Conservation (phyloP, 73 alveolate species). For the Paramecium pentaurelia region DNA sequence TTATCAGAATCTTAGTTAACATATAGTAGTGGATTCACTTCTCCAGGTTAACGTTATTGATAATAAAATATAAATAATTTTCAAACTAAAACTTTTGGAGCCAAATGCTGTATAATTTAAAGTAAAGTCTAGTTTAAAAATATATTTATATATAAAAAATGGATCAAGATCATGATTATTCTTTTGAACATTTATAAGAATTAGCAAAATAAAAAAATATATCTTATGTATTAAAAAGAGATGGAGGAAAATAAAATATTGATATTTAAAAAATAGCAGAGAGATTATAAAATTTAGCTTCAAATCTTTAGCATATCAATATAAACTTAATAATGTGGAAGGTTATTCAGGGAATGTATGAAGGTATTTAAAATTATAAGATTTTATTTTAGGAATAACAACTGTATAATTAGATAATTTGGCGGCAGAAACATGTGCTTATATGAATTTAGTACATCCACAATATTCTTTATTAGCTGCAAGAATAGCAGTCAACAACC, state of each 20-base stretch:
- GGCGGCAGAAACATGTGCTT: constrained; percentile 93
- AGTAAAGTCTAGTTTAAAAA: background rate
- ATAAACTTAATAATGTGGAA: constrained; percentile 41
- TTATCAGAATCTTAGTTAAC: constrained; percentile 27
- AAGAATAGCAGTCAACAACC: constrained; percentile 87
- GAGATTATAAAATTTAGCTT: constrained; percentile 20
- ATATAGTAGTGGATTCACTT: constrained; percentile 25
- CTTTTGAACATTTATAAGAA: constrained; percentile 30
- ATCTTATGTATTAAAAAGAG: constrained; percentile 29
- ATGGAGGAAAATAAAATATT: constrained; percentile 13
- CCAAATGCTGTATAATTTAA: background rate
- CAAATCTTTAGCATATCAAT: background rate
- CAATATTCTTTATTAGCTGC: constrained; percentile 91
- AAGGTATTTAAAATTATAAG: background rate
- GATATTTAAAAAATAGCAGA: constrained; percentile 18
- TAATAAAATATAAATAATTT: background rate
- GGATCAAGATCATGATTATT: constrained; percentile 22
- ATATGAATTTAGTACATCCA: constrained; percentile 87
- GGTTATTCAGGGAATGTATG: constrained; percentile 40
- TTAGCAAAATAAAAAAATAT: constrained; percentile 9
- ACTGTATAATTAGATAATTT: constrained; percentile 86
- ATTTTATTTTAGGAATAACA: constrained; percentile 71
- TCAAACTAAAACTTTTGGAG: constrained; percentile 28
- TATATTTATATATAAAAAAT: background rate
- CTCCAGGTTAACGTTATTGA: constrained; percentile 42